Base-by-base conservation (phyloP, 2,329 filamentous ascomycete genomes). In the Nigrospora sphaerica region DNA sequence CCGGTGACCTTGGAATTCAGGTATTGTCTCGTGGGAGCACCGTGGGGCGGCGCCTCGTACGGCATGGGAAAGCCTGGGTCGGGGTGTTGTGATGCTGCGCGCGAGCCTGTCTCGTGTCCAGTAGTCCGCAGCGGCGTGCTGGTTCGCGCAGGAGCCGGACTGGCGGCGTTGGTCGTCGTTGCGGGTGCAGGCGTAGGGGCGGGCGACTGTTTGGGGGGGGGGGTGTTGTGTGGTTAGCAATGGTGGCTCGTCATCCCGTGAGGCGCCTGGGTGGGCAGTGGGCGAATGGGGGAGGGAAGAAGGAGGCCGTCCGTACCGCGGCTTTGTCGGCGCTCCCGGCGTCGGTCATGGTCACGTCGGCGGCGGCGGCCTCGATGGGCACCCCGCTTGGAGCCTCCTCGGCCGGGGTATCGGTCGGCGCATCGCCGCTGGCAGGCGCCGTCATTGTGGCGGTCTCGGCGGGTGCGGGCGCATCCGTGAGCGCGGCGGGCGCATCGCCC, bases 1-100 rank as follows among this genome's bases (percentile, higher is more conserved):
- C 78, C 78, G 0, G 84, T 86, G 36, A 90, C 77, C 56, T 82
- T 86, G 42, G 75, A 73, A 58, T 89, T 89, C 54, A 90, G 65
- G 61, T 88, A 90, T 56, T 80, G 76, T 39, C 86, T 77, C 6
- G 81, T 80, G 1, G 83, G 80, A 18, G 85, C 85, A 40, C 85
- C 85, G 57, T 88, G 82, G 1, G 75, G 65, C 2, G 78, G 73
- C 13, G 81, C 75, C 57, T 84, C 77, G 12, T 74, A 65, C 1
- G 81, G 81, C 62, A 84, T 75, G n/a, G 68, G 65, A 53, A 70
- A 72, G 23, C 65, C 63, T 5, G 70, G 53, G 49, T 82, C 78
- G 4, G 78, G 77, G 49, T 80, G 77, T 40, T 70, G 73, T 31
- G 78, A 82, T 9, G 75, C 70, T 11, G 79, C 76, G 54, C 80